Base-by-base conservation (phyloP, 345 rosid genomes). In the Eutrema yunnanense region DNA sequence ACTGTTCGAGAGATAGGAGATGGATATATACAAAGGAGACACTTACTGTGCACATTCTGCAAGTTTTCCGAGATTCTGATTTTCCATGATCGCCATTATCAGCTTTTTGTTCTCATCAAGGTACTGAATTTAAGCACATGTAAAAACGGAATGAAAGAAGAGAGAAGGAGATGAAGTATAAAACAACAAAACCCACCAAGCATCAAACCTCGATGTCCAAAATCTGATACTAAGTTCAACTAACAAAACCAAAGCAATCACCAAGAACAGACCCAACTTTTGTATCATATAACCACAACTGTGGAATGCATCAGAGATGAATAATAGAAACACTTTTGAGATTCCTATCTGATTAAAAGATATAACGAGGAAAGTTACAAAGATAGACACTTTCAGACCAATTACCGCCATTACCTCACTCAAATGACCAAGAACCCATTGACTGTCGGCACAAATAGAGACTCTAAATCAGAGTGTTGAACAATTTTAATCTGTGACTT, bases 101-200 rank as follows among this genome's bases (percentile, higher is more conserved):
- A 95, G 70, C 85, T 84, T 90, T 66, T 88, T 92, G 84, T 92
- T 95, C 83, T 95, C 99, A 75, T 95, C 99, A 60, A 95, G 97
- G 75, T 79, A 88, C 99, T 95, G 83, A 75, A 82, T 34, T 75
- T 41, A 51, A 70, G 60, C 16, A 80, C 66, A 37, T 26, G 19
- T 38, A 22, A 4, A 50, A 47, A 37, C 37, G 9, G 11, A 48
- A 43, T 3, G 22, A 48, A 74, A 36, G 26, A 42, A 34, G 41
- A 65, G 65, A 65, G 2, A 73, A 56, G 41, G 2, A 58, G 61
- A 65, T 19, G 42, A 38, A 47, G 65, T 16, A 29, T 3, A 33
- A 48, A 38, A 41, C 14, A 52, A 11, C 44, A 73, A 57, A 49
- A 59, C 9, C 14, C 29, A 48, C 4, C 26, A 48, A 73, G 3